phyloP scores from a whole-genome alignment of 176 grass and related monocot genomes.

The Lolium perenne region DNA sequence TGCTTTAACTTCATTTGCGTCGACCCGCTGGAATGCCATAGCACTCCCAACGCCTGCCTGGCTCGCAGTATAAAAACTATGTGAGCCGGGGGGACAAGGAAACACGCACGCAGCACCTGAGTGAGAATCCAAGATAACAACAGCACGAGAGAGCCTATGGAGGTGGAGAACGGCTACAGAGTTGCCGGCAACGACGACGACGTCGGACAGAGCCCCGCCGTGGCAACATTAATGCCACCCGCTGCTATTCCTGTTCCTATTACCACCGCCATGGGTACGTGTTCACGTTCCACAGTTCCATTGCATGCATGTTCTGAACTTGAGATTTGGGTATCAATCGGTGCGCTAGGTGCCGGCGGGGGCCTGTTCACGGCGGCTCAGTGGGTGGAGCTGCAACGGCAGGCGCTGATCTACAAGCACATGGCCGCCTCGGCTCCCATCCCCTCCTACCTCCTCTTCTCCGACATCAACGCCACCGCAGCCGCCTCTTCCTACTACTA shows the following conservation, averaged over 20 bases:
- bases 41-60: too few species aligned
- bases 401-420: conserved; percentile 57
- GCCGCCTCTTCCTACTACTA: neutral
- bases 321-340: neutral
- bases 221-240: neutral
- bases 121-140: neutral
- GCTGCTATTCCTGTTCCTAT: neutral
- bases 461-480: conserved; percentile 13
- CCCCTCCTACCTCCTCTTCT: conserved; percentile 47
- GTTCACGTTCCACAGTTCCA: neutral
- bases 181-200: neutral
- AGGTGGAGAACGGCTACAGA: neutral
- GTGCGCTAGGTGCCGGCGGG: neutral
- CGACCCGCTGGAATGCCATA: too few species aligned
- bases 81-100: conserved; percentile 7
- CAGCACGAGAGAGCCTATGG: neutral
- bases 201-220: neutral
- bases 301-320: neutral
- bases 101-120: conserved; percentile 17
- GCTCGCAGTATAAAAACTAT: neutral
- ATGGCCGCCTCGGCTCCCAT: conserved; percentile 44
- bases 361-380: conserved; percentile 48
- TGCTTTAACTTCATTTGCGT: too few species aligned
- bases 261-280: neutral
- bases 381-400: conserved; percentile 55